Base-by-base conservation (phyloP, 148 eudicot genomes). In the Arctostaphylos glauca region DNA sequence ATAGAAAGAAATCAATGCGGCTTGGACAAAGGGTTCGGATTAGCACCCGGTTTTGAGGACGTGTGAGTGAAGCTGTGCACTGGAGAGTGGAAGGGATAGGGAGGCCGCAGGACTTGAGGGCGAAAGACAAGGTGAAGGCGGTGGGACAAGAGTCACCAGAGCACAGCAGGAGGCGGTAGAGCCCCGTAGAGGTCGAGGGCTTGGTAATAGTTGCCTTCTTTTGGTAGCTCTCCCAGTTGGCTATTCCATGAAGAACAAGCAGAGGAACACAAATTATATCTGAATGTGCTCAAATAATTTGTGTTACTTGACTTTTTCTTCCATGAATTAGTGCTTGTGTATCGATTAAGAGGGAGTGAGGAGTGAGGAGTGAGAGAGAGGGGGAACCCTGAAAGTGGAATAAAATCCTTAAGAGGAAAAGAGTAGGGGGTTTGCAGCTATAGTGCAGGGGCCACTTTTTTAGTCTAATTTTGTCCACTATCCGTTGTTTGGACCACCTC, bases 81-180 rank as follows among this genome's bases (percentile, higher is more conserved):
- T 93, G 48, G 89, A 53, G 75, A 83, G 48, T 31, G 86, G 89
- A n/a, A 88, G 89, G 38, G 87, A 90, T 64, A 92, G 87, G 53
- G 87, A 81, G 74, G 95, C n/a, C 92, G 77, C 88, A 87, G 54
- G 94, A 91, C 83, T 92, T 94, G 86, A 94, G 89, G 78, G 88
- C 82, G 86, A 91, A 88, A 16, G 98, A 96, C 88, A 90, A 90
- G 19, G 95, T 91, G 89, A 90, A 92, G 80, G 94, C 89, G 81
- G 87, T 84, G 0, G 95, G 93, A 44, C 89, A 80, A 55, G 90
- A 80, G 55, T 85, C 84, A 68, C 88, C 87, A 5, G 87, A 88
- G 62, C 85, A 87, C 73, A 93, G 92, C 92, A 92, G 87, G 81
- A 86, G 89, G 78, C 90, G 90, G 88, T 89, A 92, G n/a, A n/a